These are phyloP conservation scores for sorghum (Sorghum bicolor) DNA, from an alignment of 176 grass and related monocot genomes.

Conservation along the genomic window DNA sequence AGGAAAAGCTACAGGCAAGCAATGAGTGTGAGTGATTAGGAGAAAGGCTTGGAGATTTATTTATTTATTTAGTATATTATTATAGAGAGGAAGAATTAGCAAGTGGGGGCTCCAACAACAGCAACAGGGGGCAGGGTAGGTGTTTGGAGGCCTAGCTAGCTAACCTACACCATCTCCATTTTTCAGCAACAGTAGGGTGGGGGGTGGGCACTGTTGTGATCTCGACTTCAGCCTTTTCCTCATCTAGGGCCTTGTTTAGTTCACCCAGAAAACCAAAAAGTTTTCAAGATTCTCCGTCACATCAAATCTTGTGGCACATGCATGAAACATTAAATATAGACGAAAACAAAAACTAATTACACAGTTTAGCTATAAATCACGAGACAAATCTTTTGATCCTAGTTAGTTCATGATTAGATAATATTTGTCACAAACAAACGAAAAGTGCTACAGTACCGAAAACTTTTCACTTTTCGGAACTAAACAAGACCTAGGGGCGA, in stretches of 20 bases:
- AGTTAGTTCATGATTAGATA: too few relatives aligned
- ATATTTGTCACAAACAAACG: too few relatives aligned
- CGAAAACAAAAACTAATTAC: too few relatives aligned
- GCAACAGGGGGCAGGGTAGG: neutral
- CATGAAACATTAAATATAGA: too few relatives aligned
- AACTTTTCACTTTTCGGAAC: too few relatives aligned
- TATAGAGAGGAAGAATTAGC: neutral
- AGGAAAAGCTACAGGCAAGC: conserved; percentile 6
- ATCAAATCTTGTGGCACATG: too few relatives aligned
- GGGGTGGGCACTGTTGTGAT: conserved; percentile 10
- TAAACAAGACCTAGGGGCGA: neutral
- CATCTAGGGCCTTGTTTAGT: too few relatives aligned
- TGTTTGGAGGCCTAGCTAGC: conserved; percentile 1
- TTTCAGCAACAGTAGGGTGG: conserved; percentile 9
- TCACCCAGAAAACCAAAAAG: too few relatives aligned
- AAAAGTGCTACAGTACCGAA: too few relatives aligned
- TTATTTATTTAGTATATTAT: neutral
- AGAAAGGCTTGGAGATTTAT: neutral
- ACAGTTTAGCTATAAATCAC: too few relatives aligned
- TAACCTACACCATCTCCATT: conserved; percentile 6
- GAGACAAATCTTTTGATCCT: too few relatives aligned
- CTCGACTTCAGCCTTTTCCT: neutral
- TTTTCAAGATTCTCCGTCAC: too few relatives aligned
- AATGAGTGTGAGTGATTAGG: neutral
- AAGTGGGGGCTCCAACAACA: conserved; percentile 15